Evolutionary conservation across 2,329 filamentous ascomycete genomes (phyloP).

Genomic region (Aspergillus viridinutans): DNA sequence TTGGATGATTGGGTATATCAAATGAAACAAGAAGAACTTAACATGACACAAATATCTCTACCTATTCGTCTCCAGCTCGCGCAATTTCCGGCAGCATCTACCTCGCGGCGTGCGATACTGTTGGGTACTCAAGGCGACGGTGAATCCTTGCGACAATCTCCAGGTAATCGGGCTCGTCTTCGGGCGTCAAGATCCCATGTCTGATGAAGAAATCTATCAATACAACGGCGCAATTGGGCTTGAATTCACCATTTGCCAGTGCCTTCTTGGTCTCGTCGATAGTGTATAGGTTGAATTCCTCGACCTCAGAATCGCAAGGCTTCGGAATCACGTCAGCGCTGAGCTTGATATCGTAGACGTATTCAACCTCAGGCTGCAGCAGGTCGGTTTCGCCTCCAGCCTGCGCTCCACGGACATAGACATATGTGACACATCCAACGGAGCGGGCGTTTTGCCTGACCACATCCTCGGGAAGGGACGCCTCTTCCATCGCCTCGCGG

Average conservation of each 20-base stretch:
- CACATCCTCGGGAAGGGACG: slow-evolving; percentile 66
- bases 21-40: slow-evolving; percentile 23
- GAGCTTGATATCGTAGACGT: slow-evolving; percentile 83
- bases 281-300: slow-evolving; percentile 72
- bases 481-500: slow-evolving; percentile 85
- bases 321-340: slow-evolving; percentile 62
- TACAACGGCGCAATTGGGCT: slow-evolving; percentile 84
- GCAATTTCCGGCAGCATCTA: slow-evolving; percentile 1
- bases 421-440: slow-evolving; percentile 74
- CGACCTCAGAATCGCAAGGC: slow-evolving; percentile 86
- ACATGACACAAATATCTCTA: slow-evolving; percentile 15
- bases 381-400: slow-evolving; percentile 77
- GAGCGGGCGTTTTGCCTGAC: slow-evolving; percentile 58
- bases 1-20: slow-evolving; percentile 34
- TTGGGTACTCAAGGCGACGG: slow-evolving; percentile 75
- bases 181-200: slow-evolving; percentile 71
- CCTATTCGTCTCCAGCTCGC: background rate
- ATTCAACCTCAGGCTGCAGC: slow-evolving; percentile 87
- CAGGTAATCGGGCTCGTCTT: slow-evolving; percentile 73
- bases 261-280: slow-evolving; percentile 71
- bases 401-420: slow-evolving; percentile 70
- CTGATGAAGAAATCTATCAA: slow-evolving; percentile 87
- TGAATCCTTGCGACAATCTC: slow-evolving; percentile 74
- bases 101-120: slow-evolving; percentile 40
- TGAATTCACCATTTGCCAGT: slow-evolving; percentile 72